Evolutionary conservation across 2,329 filamentous ascomycete genomes (phyloP), one percentile per base, ranked within the genome.

Genomic region (Cordyceps tenuipes): DNA sequence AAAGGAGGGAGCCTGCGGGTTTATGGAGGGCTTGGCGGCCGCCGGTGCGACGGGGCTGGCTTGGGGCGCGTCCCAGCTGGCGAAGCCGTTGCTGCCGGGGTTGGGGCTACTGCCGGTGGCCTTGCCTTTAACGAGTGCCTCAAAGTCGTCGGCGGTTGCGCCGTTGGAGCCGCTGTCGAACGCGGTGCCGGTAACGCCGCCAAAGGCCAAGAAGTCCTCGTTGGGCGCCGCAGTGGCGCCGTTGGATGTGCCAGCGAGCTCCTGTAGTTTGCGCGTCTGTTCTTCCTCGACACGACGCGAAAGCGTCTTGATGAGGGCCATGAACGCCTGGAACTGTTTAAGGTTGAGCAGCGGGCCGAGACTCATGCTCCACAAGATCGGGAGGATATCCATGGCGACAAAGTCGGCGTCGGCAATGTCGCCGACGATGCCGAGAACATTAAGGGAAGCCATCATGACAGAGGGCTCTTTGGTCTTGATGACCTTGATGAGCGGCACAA

Each of bases 381-480:
- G 94, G 12, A 99, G 77, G 17, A 96, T 85, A 60, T 97, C 93
- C 76, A 94, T 86, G 13, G 94, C 94, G 23, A 97, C 83, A 69
- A 96, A 97, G 49, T 97, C 94, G 2, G 87, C 83, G 69, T 97
- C 94, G 5, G 89, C 92, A 21, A 88, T 81, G 54, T 84, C 83
- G 9, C 91, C 91, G 31, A 99, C 87, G 53, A 96, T 88, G 54
- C 83, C 84, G 64, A 97, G 85, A 1, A 97, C 91, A 59, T 87
- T 87, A 39, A 97, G 78, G 0, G 91, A 88, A 6, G 93, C 92
- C 79, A 97, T 89, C 90, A 97, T 97, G 10, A 99, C 94, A 8
- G 91, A 92, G 0, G 94, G 94, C 71, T 99, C 94, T 70, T 96
- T 97, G 0, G 94, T 99, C 74, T 96, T 97, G 76, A 99, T 97